These are phyloP conservation scores for Pseudozyma thailandica DNA, from an alignment of 1,284 basidiomycete species.

Conservation along the genomic window DNA sequence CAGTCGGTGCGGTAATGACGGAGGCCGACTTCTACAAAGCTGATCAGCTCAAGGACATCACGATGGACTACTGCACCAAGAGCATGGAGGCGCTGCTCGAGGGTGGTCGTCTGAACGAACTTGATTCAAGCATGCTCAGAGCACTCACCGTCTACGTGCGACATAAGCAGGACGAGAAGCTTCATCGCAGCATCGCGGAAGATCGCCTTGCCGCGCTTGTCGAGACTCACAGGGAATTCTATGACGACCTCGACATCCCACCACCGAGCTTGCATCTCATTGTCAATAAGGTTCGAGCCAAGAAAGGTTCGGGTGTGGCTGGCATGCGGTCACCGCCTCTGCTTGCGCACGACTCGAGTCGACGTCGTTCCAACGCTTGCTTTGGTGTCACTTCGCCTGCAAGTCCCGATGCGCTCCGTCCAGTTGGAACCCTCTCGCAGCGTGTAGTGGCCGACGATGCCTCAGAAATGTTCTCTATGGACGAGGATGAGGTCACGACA, in stretches of 20 bases:
- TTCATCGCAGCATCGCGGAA: conserved; percentile 76
- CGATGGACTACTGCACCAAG: conserved; percentile 83
- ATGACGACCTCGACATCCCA: conserved; percentile 84
- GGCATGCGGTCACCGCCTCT: conserved; percentile 47
- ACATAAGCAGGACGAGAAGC: conserved; percentile 76
- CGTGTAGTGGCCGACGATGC: conserved; percentile 25
- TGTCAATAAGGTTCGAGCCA: conserved; percentile 54
- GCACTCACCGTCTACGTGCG: conserved; percentile 77
- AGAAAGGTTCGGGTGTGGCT: conserved; percentile 50
- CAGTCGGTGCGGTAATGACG: conserved; percentile 82
- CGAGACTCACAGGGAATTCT: conserved; percentile 79
- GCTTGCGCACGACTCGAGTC: conserved; percentile 56
- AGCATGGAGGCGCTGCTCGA: conserved; percentile 92
- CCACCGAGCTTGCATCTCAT: conserved; percentile 69
- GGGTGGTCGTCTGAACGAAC: conserved; percentile 77
- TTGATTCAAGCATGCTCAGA: conserved; percentile 77
- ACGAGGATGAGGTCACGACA: conserved; percentile 70
- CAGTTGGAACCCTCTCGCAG: conserved; percentile 19
- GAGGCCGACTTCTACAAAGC: conserved; percentile 86
- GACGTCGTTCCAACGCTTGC: conserved; percentile 67
- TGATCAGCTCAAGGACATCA: conserved; percentile 75
- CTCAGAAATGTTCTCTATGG: conserved; percentile 75
- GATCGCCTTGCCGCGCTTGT: conserved; percentile 74
- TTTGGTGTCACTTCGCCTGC: conserved; percentile 47
- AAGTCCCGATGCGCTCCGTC: conserved; percentile 46